These are phyloP conservation scores for Lachnellula cervina DNA, from an alignment of 2,329 filamentous ascomycete genomes.

Conservation along the genomic window DNA sequence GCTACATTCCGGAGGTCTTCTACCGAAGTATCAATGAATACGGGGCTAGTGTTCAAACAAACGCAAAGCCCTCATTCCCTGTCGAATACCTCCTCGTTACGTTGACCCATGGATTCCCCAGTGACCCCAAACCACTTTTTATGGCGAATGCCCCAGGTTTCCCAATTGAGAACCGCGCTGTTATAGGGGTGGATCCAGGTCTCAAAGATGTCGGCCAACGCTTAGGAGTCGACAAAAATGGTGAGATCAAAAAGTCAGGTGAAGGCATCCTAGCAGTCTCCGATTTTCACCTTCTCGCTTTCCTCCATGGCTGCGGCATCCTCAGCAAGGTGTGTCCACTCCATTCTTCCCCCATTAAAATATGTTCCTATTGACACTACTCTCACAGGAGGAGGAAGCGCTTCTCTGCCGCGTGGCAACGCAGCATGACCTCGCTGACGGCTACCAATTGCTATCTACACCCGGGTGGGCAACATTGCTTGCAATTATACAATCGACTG, in stretches of 20 bases:
- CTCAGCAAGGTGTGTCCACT: constrained; percentile 68
- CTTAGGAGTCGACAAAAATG: constrained; percentile 57
- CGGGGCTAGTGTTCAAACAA: constrained; percentile 91
- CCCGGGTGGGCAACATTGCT: constrained; percentile 91
- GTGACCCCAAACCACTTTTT: constrained; percentile 71
- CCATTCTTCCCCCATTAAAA: constrained; percentile 13
- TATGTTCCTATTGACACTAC: constrained; percentile 11
- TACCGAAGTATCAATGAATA: constrained; percentile 96
- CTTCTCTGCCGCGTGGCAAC: constrained; percentile 82
- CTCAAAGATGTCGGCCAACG: constrained; percentile 58
- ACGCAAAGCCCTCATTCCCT: constrained; percentile 92
- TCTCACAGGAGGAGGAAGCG: constrained; percentile 73
- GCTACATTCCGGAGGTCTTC: constrained; percentile 97
- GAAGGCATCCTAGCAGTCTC: constrained; percentile 67
- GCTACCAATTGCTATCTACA: constrained; percentile 77
- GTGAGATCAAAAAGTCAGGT: constrained; percentile 52
- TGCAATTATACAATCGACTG: constrained; percentile 90
- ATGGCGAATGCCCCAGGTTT: constrained; percentile 60
- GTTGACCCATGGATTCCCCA: constrained; percentile 92
- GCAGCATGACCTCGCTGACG: constrained; percentile 73
- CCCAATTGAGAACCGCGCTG: constrained; percentile 86
- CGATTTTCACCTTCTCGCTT: constrained; percentile 92
- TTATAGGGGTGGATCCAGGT: constrained; percentile 82
- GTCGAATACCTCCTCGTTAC: constrained; percentile 96
- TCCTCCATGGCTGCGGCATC: constrained; percentile 73